These are phyloP conservation scores for Trypanosoma lewisi DNA, from an alignment of 208 protist genomes.

Conservation along the genomic window DNA sequence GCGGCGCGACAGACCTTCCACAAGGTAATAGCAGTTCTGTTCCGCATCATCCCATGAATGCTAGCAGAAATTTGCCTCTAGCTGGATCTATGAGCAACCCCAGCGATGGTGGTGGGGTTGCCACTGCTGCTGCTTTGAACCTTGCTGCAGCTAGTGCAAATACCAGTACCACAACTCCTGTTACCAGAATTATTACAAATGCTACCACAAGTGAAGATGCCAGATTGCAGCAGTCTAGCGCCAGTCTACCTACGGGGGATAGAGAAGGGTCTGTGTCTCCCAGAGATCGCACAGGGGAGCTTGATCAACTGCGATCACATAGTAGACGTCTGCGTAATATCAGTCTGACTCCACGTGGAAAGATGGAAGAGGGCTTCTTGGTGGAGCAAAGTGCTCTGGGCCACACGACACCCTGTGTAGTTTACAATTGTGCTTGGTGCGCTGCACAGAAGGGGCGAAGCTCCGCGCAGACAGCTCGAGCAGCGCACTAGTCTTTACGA, in stretches of 20 bases:
- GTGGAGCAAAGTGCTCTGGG: slow-evolving; percentile 21
- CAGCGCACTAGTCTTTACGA: background rate
- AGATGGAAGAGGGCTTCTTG: slow-evolving; percentile 6
- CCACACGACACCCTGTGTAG: slow-evolving; percentile 60
- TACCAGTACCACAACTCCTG: background rate
- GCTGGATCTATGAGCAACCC: background rate
- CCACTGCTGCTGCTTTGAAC: background rate
- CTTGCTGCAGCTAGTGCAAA: background rate
- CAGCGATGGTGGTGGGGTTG: no score
- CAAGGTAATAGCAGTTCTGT: background rate
- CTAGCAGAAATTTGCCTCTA: background rate
- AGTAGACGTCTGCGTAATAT: slow-evolving; percentile 8
- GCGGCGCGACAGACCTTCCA: background rate
- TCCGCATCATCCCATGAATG: background rate
- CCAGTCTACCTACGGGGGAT: background rate
- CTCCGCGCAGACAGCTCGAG: background rate
- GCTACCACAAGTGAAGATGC: background rate
- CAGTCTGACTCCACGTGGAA: background rate
- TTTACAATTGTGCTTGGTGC: slow-evolving; percentile 76
- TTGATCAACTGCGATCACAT: slow-evolving; percentile 17
- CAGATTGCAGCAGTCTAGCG: background rate
- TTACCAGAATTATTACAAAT: background rate
- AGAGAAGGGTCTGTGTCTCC: background rate
- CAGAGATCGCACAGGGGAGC: slow-evolving; percentile 4
- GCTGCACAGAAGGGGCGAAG: slow-evolving; percentile 30